These are phyloP conservation scores for Cordyceps cicadae DNA, from an alignment of 2,329 filamentous ascomycete species.

Conservation along the genomic window DNA sequence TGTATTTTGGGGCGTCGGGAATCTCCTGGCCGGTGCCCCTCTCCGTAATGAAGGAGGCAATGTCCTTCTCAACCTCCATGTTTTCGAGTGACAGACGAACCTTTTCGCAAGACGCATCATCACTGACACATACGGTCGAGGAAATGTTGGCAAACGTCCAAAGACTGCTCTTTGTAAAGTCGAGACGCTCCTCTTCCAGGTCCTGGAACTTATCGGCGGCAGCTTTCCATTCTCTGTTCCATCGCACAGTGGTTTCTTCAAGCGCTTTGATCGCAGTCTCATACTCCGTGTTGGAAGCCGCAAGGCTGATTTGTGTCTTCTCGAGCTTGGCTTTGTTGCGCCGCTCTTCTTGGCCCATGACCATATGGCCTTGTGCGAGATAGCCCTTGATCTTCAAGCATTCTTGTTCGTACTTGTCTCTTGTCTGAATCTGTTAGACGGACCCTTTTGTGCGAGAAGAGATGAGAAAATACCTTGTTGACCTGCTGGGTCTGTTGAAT, in stretches of 20 bases:
- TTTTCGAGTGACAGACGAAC: conserved; percentile 86
- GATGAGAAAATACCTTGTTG: conserved; percentile 62
- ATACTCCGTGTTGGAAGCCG: conserved; percentile 85
- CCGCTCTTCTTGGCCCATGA: conserved; percentile 97
- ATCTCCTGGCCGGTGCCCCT: conserved; percentile 93
- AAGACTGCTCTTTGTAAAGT: conserved; percentile 94
- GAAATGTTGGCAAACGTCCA: conserved; percentile 98
- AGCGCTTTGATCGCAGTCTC: conserved; percentile 86
- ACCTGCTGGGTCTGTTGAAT: conserved; percentile 82
- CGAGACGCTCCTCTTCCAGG: conserved; percentile 89
- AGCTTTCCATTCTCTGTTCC: conserved; percentile 98
- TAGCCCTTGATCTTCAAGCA: conserved; percentile 98
- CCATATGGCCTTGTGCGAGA: conserved; percentile 97
- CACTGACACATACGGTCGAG: conserved; percentile 94
- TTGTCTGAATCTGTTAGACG: conserved; percentile 45
- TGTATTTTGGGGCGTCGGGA: conserved; percentile 92
- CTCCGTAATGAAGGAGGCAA: conserved; percentile 78
- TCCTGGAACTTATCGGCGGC: conserved; percentile 99
- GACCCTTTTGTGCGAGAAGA: background rate
- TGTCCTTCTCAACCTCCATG: conserved; percentile 96
- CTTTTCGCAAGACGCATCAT: conserved; percentile 94
- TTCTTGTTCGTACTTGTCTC: conserved; percentile 94
- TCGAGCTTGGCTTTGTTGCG: conserved; percentile 99
- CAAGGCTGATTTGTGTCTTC: conserved; percentile 95
- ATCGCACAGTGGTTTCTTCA: conserved; percentile 88